These are phyloP conservation scores for Eucalyptus curtisii DNA, from an alignment of 345 rosid species.

Conservation along the genomic window DNA sequence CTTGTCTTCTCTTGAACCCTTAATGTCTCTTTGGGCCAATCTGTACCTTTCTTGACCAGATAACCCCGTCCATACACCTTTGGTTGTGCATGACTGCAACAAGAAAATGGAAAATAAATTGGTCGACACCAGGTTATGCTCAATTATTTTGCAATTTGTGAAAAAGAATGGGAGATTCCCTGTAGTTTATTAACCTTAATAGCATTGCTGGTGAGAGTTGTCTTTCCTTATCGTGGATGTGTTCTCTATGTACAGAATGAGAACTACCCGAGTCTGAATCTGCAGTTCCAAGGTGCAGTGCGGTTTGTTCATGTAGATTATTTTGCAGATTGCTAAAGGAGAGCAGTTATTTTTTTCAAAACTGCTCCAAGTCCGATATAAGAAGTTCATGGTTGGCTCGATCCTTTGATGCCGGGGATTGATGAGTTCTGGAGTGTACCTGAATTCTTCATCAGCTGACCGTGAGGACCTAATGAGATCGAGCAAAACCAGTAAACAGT, in stretches of 20 bases:
- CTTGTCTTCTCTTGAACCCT: not conserved
- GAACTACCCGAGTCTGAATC: not conserved
- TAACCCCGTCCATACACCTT: not conserved
- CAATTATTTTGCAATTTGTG: not conserved
- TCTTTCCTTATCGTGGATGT: not conserved
- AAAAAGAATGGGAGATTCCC: not conserved
- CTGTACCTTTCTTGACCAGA: not conserved
- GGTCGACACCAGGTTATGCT: not conserved
- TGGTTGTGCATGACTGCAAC: not conserved
- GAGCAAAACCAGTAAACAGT: not conserved
- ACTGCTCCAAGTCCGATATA: not conserved
- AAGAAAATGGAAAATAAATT: not conserved
- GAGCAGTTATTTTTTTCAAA: not conserved
- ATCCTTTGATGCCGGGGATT: not conserved
- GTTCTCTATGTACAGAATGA: not conserved
- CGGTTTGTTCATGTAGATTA: not conserved
- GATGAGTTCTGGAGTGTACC: not conserved
- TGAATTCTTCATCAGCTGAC: not conserved
- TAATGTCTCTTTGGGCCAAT: not conserved
- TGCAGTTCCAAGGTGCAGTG: not conserved
- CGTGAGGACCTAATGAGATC: not conserved
- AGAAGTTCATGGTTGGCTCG: not conserved
- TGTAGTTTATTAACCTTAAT: not conserved
- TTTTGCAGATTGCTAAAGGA: not conserved
- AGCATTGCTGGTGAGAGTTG: not conserved